A percentile compares a stretch with the other conserved stretches of the same genome.
Conservation (phyloP, 805 yeast genomes). For the Teunomyces atbi region DNA sequence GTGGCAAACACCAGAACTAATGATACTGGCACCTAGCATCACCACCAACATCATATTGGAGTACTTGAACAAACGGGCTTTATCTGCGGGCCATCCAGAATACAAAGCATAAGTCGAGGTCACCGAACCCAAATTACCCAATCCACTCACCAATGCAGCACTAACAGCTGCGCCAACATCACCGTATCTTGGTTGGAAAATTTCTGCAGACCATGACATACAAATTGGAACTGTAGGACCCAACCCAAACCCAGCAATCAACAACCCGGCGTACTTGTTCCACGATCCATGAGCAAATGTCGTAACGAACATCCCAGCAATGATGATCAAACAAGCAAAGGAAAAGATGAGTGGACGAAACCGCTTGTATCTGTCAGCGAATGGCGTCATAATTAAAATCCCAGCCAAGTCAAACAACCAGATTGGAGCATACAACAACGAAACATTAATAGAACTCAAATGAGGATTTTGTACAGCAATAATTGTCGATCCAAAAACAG, state of each 20-base stretch:
- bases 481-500: slow-evolving; percentile 80
- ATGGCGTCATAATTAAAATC: slow-evolving; percentile 70
- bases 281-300: slow-evolving; percentile 74
- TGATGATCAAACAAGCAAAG: slow-evolving; percentile 62
- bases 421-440: slow-evolving; percentile 81
- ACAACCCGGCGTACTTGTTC: slow-evolving; percentile 76
- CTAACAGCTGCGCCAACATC: slow-evolving; percentile 84
- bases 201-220: slow-evolving; percentile 82
- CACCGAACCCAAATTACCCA: slow-evolving; percentile 85
- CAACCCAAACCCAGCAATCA: slow-evolving; percentile 81
- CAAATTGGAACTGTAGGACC: slow-evolving; percentile 90
- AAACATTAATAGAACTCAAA: slow-evolving; percentile 64
- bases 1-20: slow-evolving; percentile 39
- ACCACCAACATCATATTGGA: slow-evolving; percentile 83
- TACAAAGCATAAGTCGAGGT: slow-evolving; percentile 83
- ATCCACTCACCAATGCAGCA: slow-evolving; percentile 79
- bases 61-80: slow-evolving; percentile 54
- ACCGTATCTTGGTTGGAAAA: slow-evolving; percentile 68
- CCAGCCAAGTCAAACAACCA: slow-evolving; percentile 85
- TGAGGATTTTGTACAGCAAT: slow-evolving; percentile 62
- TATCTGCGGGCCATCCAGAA: slow-evolving; percentile 84
- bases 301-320: slow-evolving; percentile 70
- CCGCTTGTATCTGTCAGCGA: slow-evolving; percentile 67
- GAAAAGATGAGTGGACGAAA: slow-evolving; percentile 63
- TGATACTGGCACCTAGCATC: slow-evolving; percentile 71